Conservation (phyloP, 208 protist genomes). For the Leishmania tarentolae region DNA sequence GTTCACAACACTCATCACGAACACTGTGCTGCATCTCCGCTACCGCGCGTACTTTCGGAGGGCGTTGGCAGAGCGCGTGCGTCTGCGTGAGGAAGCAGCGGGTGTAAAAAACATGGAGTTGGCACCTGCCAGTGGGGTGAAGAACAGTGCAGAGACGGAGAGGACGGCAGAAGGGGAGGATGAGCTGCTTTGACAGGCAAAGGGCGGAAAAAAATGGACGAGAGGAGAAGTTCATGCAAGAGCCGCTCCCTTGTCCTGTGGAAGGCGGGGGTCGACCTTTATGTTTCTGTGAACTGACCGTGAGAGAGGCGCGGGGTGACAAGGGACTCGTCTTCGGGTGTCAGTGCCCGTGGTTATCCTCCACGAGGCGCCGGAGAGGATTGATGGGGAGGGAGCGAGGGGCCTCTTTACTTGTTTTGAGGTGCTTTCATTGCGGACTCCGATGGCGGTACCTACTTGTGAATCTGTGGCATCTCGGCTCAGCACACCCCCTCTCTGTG, state of each 20-base stretch:
- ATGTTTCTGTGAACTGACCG: not conserved
- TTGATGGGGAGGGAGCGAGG: not conserved
- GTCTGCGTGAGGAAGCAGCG: slow-evolving; percentile 31
- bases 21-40: slow-evolving; percentile 34
- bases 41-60: slow-evolving; percentile 46
- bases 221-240: not conserved
- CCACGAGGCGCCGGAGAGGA: not conserved
- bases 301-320: no score
- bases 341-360: not conserved
- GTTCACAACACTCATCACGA: slow-evolving; percentile 32
- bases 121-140: not conserved
- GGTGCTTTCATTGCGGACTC: no score
- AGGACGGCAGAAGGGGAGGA: not conserved
- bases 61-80: slow-evolving; percentile 48
- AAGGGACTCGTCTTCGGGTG: not conserved
- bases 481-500: no score
- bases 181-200: not conserved
- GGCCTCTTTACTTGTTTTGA: no score
- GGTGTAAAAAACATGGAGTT: not conserved
- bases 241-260: not conserved
- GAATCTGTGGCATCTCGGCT: no score
- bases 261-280: not conserved
- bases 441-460: no score
- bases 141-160: not conserved
- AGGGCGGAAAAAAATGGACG: not conserved